Percentiles rank a stretch among this genome's conserved stretches.
Evolutionary conservation across 257 asterid species (phyloP).

Genomic region (Coffea canephora): DNA sequence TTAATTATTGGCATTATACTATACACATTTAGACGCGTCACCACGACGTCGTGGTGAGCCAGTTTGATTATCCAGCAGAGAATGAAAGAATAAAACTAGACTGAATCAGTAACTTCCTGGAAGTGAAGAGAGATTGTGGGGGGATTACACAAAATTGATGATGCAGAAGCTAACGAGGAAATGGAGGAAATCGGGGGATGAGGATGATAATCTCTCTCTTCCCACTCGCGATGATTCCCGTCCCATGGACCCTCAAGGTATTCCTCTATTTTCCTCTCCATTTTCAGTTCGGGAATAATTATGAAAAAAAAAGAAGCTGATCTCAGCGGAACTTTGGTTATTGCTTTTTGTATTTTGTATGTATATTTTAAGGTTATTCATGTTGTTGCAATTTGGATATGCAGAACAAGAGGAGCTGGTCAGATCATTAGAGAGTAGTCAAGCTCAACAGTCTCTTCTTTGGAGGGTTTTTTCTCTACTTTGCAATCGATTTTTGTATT

Average conservation of each 20-base stretch:
- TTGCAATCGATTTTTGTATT: background rate
- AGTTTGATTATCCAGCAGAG: no score
- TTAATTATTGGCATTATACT: no score
- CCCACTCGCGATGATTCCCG: conserved; percentile 79
- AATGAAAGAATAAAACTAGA: no score
- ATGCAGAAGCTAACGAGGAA: conserved; percentile 61
- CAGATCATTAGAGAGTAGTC: conserved; percentile 69
- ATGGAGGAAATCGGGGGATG: conserved; percentile 53
- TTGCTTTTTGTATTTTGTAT: conserved; percentile 1
- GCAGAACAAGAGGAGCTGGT: conserved; percentile 90
- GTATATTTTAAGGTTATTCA: no score
- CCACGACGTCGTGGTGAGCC: no score
- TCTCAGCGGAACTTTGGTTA: background rate
- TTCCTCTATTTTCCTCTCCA: background rate
- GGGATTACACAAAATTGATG: background rate
- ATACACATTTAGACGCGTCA: no score
- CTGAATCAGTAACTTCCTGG: no score
- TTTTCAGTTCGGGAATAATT: no score
- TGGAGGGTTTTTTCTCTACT: conserved; percentile 60
- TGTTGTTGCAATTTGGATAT: background rate
- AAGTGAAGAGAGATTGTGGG: no score
- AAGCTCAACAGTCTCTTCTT: conserved; percentile 65
- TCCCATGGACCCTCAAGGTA: conserved; percentile 73
- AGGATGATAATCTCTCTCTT: conserved; percentile 47
- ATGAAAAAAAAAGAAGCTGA: background rate